phyloP scores from a whole-genome alignment of 1,284 basidiomycete genomes.

The Phellopilus nigrolimitatus region DNA sequence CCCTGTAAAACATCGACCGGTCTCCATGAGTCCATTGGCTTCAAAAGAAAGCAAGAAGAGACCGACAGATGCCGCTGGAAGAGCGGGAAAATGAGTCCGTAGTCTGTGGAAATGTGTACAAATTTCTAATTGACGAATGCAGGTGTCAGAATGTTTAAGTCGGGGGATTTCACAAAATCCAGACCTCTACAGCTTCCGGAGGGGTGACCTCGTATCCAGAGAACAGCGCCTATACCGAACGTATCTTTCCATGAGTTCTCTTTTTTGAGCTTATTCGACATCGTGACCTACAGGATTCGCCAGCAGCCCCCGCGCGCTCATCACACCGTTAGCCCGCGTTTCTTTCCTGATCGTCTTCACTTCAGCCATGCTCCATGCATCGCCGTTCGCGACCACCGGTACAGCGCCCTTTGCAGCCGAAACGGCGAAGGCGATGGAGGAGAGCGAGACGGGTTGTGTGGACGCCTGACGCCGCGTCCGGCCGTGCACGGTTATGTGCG shows the following conservation, averaged over 20 bases:
- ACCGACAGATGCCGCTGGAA: slow-evolving; percentile 32
- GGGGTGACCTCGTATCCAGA: slow-evolving; percentile 46
- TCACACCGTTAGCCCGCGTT: slow-evolving; percentile 47
- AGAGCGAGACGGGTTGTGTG: slow-evolving; percentile 44
- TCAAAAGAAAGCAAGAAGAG: not conserved
- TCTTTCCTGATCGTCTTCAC: slow-evolving; percentile 36
- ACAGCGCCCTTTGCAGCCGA: slow-evolving; percentile 42
- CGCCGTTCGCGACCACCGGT: slow-evolving; percentile 52
- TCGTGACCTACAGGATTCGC: slow-evolving; percentile 42
- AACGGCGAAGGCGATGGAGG: slow-evolving; percentile 46
- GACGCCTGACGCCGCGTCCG: slow-evolving; percentile 49
- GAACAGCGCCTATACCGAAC: slow-evolving; percentile 42
- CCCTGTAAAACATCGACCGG: slow-evolving; percentile 23
- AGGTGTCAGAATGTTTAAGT: not conserved
- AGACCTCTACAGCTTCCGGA: slow-evolving; percentile 37
- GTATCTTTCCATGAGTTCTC: not conserved
- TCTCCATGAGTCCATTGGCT: not conserved
- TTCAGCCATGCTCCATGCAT: slow-evolving; percentile 46
- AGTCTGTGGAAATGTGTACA: slow-evolving; percentile 37
- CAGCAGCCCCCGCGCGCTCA: slow-evolving; percentile 54
- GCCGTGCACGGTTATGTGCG: slow-evolving; percentile 51
- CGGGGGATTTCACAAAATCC: not conserved
- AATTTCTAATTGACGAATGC: slow-evolving; percentile 31
- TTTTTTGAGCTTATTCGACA: not conserved
- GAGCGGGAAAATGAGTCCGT: slow-evolving; percentile 44